These are phyloP conservation scores for Besnoitia besnoiti DNA, from an alignment of 169 alveolate genomes.

Conservation along the genomic window DNA sequence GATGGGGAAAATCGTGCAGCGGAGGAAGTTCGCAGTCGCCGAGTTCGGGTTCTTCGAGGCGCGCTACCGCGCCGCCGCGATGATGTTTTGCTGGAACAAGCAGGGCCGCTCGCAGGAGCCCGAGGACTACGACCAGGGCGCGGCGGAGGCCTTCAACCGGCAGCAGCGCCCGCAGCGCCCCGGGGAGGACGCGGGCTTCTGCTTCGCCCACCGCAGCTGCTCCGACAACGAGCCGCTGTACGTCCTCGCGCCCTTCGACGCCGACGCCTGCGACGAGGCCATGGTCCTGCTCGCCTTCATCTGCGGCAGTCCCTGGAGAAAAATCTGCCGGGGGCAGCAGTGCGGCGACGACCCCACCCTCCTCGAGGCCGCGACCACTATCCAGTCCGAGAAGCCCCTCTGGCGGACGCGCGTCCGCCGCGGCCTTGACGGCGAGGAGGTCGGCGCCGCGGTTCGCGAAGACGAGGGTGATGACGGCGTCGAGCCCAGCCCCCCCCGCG, in stretches of 20 bases:
- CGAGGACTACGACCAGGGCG: constrained; percentile 30
- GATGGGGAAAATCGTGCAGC: constrained; percentile 23
- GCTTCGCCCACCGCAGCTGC: neutral
- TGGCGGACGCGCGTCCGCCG: neutral
- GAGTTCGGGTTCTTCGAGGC: constrained; percentile 4
- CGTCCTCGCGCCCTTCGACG: neutral
- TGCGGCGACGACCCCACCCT: neutral
- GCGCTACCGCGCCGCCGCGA: constrained; percentile 1
- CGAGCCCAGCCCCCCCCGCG: no score
- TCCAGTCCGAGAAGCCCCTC: neutral
- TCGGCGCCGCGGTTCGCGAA: neutral
- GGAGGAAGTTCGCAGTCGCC: constrained; percentile 5
- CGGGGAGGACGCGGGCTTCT: neutral
- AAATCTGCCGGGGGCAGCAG: neutral
- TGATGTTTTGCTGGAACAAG: constrained; percentile 17
- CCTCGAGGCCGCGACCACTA: neutral
- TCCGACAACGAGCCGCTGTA: neutral
- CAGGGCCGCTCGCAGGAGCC: constrained; percentile 3
- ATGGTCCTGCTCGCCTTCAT: constrained; percentile 26
- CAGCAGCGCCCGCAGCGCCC: neutral
- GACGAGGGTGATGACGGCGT: neutral
- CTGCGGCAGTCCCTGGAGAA: constrained; percentile 19
- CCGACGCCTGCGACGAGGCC: neutral
- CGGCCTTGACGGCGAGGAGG: no score
- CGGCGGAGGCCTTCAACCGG: neutral